phyloP scores from a whole-genome alignment of 306 rosid genomes.

The Dalbergia cochinchinensis region DNA sequence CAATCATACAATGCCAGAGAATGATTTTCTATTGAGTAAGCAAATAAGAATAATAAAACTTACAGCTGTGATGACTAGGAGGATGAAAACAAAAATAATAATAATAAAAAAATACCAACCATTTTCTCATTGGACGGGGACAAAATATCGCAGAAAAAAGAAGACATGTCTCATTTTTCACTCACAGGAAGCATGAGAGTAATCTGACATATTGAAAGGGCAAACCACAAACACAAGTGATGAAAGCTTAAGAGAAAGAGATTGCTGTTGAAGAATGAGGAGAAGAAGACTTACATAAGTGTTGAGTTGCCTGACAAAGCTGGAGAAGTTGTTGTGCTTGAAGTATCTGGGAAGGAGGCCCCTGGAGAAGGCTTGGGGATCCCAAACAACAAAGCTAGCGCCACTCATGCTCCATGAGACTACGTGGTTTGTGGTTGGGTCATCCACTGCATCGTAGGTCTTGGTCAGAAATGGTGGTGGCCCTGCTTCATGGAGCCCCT shows the following conservation, averaged over 20 bases:
- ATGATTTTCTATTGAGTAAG: neutral
- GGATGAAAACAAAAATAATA: neutral
- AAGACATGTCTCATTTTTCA: neutral
- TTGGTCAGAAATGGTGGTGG: slow-evolving; percentile 95
- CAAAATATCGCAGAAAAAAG: neutral
- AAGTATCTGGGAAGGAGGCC: slow-evolving; percentile 77
- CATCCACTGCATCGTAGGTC: slow-evolving; percentile 86
- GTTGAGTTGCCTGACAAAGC: slow-evolving; percentile 95
- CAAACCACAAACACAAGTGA: no score
- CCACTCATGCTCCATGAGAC: slow-evolving; percentile 88
- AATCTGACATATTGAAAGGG: neutral
- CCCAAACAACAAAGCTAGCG: slow-evolving; percentile 84
- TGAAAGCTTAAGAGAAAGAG: neutral
- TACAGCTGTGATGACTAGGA: neutral
- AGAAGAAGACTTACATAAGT: slow-evolving; percentile 72
- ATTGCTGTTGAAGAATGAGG: neutral
- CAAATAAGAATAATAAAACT: neutral
- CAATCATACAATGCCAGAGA: neutral
- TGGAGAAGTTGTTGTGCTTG: slow-evolving; percentile 95
- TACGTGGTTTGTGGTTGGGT: slow-evolving; percentile 61
- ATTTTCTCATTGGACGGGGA: no score
- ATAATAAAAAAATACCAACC: neutral
- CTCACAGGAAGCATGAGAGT: neutral
- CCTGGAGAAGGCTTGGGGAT: slow-evolving; percentile 75
- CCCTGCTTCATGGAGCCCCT: slow-evolving; percentile 80